Base-by-base conservation (phyloP, 2,329 filamentous ascomycete genomes). In the Daldinia eschscholtzii region DNA sequence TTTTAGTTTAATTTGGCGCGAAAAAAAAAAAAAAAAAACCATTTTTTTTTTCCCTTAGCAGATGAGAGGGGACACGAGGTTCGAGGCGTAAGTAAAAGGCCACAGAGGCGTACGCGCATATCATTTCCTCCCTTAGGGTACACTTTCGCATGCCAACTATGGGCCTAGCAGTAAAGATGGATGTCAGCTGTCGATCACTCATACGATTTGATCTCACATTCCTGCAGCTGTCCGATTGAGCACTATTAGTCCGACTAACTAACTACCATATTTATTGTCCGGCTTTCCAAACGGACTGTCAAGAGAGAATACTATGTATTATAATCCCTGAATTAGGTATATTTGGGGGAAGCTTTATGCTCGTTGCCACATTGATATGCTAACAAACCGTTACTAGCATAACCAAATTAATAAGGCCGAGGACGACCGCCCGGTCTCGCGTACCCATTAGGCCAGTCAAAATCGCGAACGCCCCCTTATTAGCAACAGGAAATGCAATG, bases 151-250 rank as follows among this genome's bases (percentile, higher is more conserved):
- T 65, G 12, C 67, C 61, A 64, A 70, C 58, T 59, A 56, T 65
- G 64, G 64, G 53, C 55, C 65, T 72, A 63, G 61, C 18, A 66
- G 42, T 58, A 64, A 64, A 68, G 57, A 65, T 70, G 59, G 68
- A 57, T 70, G 68, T 71, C 62, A 71, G 64, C 64, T 70, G 68
- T 64, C 70, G 70, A 71, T 72, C 70, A 65, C 68, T 67, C 68
- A 71, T 71, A 70, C 64, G 64, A 71, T 65, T 71, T 67, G 64
- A 64, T 67, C 64, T 68, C 65, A 70, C 66, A 67, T 64, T 70
- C 61, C 67, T 67, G 66, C 68, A 70, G 64, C 66, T 63, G 68
- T 64, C 70, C 65, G 68, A 68, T 69, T 69, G 55, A 63, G 69
- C 69, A 30, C 55, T 53, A 67, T 67, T 61, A 62, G 55, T 60